phyloP scores from a whole-genome alignment of 176 grass and related monocot species.

The Oryza glaberrima region DNA sequence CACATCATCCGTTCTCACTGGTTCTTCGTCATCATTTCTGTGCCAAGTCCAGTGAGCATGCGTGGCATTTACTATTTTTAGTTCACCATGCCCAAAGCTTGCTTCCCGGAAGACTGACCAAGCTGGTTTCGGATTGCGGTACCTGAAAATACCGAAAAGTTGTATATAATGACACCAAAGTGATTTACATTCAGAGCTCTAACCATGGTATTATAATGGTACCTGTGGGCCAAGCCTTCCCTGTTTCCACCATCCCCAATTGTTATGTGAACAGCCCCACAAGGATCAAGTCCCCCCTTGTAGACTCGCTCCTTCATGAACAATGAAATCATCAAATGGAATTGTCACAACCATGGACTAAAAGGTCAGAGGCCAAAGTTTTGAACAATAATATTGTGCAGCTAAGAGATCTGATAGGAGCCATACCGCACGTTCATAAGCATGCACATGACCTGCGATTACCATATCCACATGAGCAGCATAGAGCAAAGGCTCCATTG shows the following conservation, averaged over 20 bases:
- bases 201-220: not conserved
- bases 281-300: conserved; percentile 62
- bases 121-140: conserved; percentile 70
- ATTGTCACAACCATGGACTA: not conserved
- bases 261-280: conserved; percentile 87
- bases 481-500: conserved; percentile 83
- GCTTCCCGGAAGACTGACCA: conserved; percentile 98
- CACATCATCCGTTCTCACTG: conserved; percentile 74
- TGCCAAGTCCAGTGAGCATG: conserved; percentile 98
- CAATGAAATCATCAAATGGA: conserved; percentile 9
- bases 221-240: conserved; percentile 90
- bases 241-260: conserved; percentile 95
- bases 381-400: not conserved
- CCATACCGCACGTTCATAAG: conserved; percentile 91
- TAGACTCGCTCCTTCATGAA: conserved; percentile 64
- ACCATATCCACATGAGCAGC: conserved; percentile 79
- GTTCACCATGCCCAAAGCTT: conserved; percentile 91
- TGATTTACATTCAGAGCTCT: not conserved
- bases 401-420: not conserved
- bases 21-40: conserved; percentile 82
- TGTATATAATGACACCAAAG: not conserved
- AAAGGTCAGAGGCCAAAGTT: not conserved
- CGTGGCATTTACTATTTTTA: conserved; percentile 71
- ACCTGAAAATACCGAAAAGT: conserved; percentile 46
- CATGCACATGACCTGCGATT: conserved; percentile 89